Percentiles rank a stretch among this genome's conserved stretches.
Evolutionary conservation across 2,329 filamentous ascomycete genomes (phyloP).

Genomic region (Sclerotinia trifoliorum): DNA sequence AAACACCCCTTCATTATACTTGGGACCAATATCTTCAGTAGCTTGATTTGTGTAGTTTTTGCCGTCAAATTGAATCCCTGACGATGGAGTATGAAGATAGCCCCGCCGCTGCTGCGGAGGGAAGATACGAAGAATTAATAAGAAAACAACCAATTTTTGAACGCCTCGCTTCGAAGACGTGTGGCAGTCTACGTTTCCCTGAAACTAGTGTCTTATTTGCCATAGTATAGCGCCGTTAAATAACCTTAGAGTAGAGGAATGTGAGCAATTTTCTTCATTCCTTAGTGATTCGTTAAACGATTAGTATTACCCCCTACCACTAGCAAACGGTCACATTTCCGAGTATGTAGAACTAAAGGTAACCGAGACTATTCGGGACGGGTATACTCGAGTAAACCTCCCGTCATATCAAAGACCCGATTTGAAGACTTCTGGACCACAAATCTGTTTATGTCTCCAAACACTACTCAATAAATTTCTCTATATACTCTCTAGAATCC

Average conservation of each 20-base stretch:
- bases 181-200: background rate
- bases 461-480: fast-evolving
- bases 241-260: background rate
- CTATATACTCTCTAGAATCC: background rate
- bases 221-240: too few relatives aligned
- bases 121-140: background rate
- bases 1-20: background rate
- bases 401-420: background rate
- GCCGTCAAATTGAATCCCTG: background rate
- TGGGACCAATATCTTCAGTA: background rate
- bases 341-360: too few relatives aligned
- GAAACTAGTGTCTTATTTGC: too few relatives aligned
- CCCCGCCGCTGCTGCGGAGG: too few relatives aligned
- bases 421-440: background rate
- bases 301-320: too few relatives aligned
- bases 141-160: background rate
- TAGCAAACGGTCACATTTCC: background rate
- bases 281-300: background rate
- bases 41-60: background rate
- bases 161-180: background rate
- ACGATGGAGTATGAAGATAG: background rate
- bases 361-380: background rate
- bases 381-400: too few relatives aligned
- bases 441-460: background rate
- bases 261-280: background rate